Percentiles rank a stretch among this genome's conserved stretches.
phyloP scores from a whole-genome alignment of 441 rosid genomes.

The Melastoma candidum region DNA sequence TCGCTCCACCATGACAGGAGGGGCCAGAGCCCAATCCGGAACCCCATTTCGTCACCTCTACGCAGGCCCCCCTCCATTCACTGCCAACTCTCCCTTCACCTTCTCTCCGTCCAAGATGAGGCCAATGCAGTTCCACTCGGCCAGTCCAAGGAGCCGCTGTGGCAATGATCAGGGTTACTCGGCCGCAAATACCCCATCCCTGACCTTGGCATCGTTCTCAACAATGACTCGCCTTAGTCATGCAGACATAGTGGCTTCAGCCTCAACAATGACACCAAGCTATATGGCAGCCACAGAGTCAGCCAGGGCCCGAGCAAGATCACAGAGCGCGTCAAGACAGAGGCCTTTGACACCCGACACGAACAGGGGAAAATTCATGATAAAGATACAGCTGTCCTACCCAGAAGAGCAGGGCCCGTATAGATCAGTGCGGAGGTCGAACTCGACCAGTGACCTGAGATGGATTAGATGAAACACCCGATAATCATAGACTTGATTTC shows the following conservation, averaged over 20 bases:
- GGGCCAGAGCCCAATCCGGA: slow-evolving; percentile 22
- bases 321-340: slow-evolving; percentile 9
- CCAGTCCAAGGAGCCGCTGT: slow-evolving; percentile 52
- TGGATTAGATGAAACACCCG: too few relatives aligned
- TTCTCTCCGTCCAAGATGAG: slow-evolving; percentile 76
- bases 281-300: slow-evolving; percentile 11
- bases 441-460: too few relatives aligned
- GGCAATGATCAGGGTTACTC: slow-evolving; percentile 50
- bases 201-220: slow-evolving; percentile 29
- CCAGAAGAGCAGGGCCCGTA: too few relatives aligned
- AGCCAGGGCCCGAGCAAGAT: slow-evolving; percentile 9
- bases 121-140: slow-evolving; percentile 66
- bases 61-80: slow-evolving; percentile 17
- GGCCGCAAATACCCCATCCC: slow-evolving; percentile 83
- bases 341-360: background rate
- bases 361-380: too few relatives aligned
- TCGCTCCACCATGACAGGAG: slow-evolving; percentile 19
- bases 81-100: slow-evolving; percentile 39
- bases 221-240: too few relatives aligned
- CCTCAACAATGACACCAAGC: slow-evolving; percentile 1
- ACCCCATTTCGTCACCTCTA: slow-evolving; percentile 47
- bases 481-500: too few relatives aligned
- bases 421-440: too few relatives aligned
- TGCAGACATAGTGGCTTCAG: too few relatives aligned
- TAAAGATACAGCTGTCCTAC: too few relatives aligned